These are phyloP conservation scores for Phytopythium oedochilum DNA, from an alignment of 352 stramenopile genomes.

Conservation along the genomic window DNA sequence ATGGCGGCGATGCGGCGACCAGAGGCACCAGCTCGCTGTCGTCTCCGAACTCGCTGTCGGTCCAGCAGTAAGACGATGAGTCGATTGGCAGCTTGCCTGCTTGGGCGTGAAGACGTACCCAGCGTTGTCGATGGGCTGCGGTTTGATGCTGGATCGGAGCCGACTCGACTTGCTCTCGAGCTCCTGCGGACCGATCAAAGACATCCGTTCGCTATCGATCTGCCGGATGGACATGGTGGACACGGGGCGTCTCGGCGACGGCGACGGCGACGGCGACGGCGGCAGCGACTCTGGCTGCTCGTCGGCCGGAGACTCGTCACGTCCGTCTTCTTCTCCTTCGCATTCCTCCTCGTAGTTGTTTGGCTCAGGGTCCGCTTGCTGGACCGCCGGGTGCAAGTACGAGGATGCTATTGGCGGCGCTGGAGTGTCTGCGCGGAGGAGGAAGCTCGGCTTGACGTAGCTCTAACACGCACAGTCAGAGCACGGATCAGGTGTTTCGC, in stretches of 20 bases:
- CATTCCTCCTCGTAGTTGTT: neutral
- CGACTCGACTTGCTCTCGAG: neutral
- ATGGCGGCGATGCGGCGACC: neutral
- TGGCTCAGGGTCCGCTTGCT: neutral
- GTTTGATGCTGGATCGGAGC: neutral
- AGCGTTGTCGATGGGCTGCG: neutral
- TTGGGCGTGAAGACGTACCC: neutral
- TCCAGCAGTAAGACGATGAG: too few species aligned
- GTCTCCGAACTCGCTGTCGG: neutral
- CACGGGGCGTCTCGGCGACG: neutral
- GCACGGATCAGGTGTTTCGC: neutral
- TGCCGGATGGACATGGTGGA: neutral
- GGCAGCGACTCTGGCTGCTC: neutral
- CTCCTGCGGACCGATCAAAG: neutral
- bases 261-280: neutral
- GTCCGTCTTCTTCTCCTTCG: neutral
- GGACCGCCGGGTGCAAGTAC: neutral
- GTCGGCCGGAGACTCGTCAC: too few species aligned
- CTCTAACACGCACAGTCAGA: neutral
- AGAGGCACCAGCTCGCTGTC: slow-evolving; percentile 48
- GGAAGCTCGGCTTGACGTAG: slow-evolving; percentile 35
- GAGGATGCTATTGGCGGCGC: neutral
- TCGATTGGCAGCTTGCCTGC: too few species aligned
- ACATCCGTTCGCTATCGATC: neutral
- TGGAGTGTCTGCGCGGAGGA: slow-evolving; percentile 16